A percentile compares a stretch with the other conserved stretches of the same genome.
phyloP scores from a whole-genome alignment of 495 filamentous ascomycete species.

The Bacidia gigantensis region DNA sequence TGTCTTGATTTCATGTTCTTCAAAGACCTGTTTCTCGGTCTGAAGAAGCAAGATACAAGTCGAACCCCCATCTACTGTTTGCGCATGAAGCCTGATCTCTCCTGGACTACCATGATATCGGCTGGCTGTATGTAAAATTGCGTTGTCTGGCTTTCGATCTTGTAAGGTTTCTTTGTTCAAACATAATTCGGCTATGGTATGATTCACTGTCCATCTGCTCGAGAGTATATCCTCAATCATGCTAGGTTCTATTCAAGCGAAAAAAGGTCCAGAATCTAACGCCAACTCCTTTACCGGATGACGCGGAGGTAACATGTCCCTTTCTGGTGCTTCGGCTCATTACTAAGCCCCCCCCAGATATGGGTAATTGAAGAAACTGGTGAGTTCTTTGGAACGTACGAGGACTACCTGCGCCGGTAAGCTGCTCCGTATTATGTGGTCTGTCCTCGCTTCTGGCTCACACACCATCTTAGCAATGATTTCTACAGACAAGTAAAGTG shows the following conservation, averaged over 20 bases:
- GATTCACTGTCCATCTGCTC: background rate
- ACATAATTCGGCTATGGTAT: too few relatives aligned
- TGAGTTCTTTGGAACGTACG: conserved; percentile 82
- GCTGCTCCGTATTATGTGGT: conserved; percentile 19
- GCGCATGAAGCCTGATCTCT: background rate
- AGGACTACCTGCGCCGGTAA: conserved; percentile 70
- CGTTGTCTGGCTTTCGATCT: too few relatives aligned
- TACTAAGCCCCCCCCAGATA: conserved; percentile 38
- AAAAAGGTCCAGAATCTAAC: conserved; percentile 83
- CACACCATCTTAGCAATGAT: conserved; percentile 48
- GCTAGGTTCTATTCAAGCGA: conserved; percentile 84
- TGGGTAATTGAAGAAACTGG: conserved; percentile 84
- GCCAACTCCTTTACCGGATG: conserved; percentile 61
- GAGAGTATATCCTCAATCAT: background rate
- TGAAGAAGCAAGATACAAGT: background rate
- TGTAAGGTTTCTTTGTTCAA: too few relatives aligned
- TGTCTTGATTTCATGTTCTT: background rate
- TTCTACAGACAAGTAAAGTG: conserved; percentile 73
- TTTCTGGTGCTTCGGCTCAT: background rate
- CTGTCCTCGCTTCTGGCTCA: too few relatives aligned
- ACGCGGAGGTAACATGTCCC: conserved; percentile 49
- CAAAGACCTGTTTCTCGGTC: background rate
- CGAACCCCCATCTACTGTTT: background rate
- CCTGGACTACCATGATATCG: too few relatives aligned
- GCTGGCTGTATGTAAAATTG: too few relatives aligned